These are phyloP conservation scores for Komagataella pseudopastoris DNA, from an alignment of 805 yeast species.

Conservation along the genomic window DNA sequence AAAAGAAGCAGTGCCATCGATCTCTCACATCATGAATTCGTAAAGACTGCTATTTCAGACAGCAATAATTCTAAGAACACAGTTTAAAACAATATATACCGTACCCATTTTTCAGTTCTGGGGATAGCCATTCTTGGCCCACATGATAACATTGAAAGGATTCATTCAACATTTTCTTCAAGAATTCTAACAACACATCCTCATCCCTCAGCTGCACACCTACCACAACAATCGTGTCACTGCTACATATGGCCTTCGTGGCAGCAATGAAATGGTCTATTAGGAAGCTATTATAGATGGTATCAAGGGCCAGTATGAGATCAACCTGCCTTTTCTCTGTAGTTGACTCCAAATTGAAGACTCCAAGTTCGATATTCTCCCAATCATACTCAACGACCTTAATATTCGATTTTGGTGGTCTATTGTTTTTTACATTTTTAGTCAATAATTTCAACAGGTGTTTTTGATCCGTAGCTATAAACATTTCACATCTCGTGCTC, in stretches of 20 bases:
- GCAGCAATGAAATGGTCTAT: constrained; percentile 35
- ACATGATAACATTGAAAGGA: constrained; percentile 22
- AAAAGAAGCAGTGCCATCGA: constrained; percentile 66
- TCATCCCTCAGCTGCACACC: constrained; percentile 44
- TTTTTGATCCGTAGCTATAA: constrained; percentile 45
- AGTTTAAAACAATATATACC: constrained; percentile 24
- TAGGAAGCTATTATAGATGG: constrained; percentile 50
- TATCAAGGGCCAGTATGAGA: constrained; percentile 46
- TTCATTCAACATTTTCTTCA: constrained; percentile 17
- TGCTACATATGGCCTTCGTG: constrained; percentile 20
- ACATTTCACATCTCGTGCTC: constrained; percentile 21
- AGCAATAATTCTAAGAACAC: neutral
- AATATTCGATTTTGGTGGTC: constrained; percentile 11
- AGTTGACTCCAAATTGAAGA: constrained; percentile 4
- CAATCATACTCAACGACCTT: constrained; percentile 47
- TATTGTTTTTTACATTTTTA: constrained; percentile 30
- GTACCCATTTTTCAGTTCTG: constrained; percentile 26
- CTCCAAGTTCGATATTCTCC: constrained; percentile 33
- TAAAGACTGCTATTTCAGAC: constrained; percentile 22
- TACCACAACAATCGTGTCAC: constrained; percentile 22
- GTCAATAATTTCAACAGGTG: constrained; percentile 36
- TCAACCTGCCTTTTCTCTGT: constrained; percentile 19
- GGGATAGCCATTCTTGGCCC: constrained; percentile 16
- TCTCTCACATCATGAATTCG: constrained; percentile 51
- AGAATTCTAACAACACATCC: constrained; percentile 32